Conservation (phyloP, 306 rosid species). For the Fragaria ananassa region DNA sequence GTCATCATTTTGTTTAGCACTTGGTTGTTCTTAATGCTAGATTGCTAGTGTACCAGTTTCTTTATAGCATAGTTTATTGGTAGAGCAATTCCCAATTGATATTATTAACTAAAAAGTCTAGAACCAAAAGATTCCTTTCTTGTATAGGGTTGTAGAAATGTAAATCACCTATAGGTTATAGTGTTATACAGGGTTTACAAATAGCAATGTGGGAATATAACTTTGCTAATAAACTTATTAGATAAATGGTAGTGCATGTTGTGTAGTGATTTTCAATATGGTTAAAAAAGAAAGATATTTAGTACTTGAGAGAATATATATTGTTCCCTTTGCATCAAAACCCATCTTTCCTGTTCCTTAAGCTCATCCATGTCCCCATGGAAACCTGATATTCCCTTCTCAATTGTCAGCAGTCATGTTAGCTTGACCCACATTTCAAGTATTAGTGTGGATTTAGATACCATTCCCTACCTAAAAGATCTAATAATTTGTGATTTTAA, state of each 20-base stretch:
- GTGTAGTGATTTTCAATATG: constrained; percentile 39
- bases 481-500: constrained; percentile 30
- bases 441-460: constrained; percentile 40
- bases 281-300: constrained; percentile 37
- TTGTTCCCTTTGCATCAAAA: constrained; percentile 51
- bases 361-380: constrained; percentile 43
- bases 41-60: neutral
- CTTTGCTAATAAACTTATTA: constrained; percentile 32
- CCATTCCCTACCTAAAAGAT: constrained; percentile 60
- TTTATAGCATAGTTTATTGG: constrained; percentile 2
- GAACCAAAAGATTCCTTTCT: constrained; percentile 13
- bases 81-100: neutral
- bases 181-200: neutral
- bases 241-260: constrained; percentile 32
- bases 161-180: neutral
- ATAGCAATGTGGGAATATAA: constrained; percentile 38
- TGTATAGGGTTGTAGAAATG: neutral
- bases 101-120: constrained; percentile 8
- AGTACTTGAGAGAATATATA: constrained; percentile 36
- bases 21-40: neutral
- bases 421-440: constrained; percentile 35
- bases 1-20: constrained; percentile 20
- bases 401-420: constrained; percentile 17
- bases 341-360: constrained; percentile 33
- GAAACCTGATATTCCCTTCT: constrained; percentile 49